phyloP scores from a whole-genome alignment of 2,329 filamentous ascomycete species.

The Trichoderma koningiopsis region DNA sequence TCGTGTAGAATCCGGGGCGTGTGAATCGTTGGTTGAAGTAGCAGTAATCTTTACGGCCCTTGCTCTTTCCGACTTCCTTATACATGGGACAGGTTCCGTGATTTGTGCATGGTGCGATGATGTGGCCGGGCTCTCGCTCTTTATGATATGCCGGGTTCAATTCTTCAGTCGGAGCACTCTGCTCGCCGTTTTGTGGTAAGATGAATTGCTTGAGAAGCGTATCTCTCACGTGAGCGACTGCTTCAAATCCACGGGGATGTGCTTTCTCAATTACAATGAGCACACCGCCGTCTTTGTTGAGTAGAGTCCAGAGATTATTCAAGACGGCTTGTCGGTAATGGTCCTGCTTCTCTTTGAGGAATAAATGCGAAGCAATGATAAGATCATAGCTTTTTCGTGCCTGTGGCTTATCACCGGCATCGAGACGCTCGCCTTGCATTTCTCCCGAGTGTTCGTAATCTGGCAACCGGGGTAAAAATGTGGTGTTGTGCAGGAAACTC shows the following conservation, averaged over 20 bases:
- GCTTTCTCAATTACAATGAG: conserved; percentile 90
- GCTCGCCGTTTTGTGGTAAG: conserved; percentile 48
- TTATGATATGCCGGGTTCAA: conserved; percentile 45
- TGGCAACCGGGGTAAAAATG: conserved; percentile 87
- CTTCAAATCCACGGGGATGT: conserved; percentile 87
- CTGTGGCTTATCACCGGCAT: conserved; percentile 57
- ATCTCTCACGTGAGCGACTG: conserved; percentile 80
- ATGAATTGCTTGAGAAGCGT: conserved; percentile 77
- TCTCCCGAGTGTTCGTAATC: conserved; percentile 73
- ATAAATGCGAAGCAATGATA: conserved; percentile 82
- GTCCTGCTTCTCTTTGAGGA: conserved; percentile 75
- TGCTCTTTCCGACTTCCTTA: conserved; percentile 64
- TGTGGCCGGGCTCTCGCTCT: conserved; percentile 61
- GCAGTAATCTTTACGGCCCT: conserved; percentile 85
- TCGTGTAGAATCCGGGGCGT: conserved; percentile 78
- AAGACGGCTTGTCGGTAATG: conserved; percentile 77
- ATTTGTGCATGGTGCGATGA: conserved; percentile 81
- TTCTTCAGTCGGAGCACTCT: conserved; percentile 39
- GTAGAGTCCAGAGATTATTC: conserved; percentile 85
- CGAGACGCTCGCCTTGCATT: conserved; percentile 59
- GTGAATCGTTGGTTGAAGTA: conserved; percentile 89
- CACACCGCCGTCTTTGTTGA: conserved; percentile 82
- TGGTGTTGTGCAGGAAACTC: conserved; percentile 80
- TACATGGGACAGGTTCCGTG: conserved; percentile 92
- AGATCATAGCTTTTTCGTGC: conserved; percentile 82